Conservation (phyloP, 192 early-diverging fungal genomes). For the Linderina pennispora region DNA sequence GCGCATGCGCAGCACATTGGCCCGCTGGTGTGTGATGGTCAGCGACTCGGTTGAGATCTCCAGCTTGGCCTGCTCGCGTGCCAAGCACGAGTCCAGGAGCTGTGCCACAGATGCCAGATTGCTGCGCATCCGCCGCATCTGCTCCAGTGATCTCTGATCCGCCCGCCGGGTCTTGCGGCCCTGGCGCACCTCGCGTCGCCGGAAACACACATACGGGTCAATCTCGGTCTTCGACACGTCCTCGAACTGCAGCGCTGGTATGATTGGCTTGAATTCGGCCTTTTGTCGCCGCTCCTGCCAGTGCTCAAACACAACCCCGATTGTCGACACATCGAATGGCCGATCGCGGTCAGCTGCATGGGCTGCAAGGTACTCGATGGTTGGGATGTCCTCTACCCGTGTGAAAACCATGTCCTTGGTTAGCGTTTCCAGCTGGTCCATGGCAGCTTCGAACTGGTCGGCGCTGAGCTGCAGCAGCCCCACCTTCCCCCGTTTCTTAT, state of each 20-base stretch:
- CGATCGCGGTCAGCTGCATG: constrained; percentile 35
- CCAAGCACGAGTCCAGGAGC: constrained; percentile 72
- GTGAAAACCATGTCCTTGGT: constrained; percentile 59
- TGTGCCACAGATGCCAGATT: constrained; percentile 73
- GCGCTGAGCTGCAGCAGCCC: constrained; percentile 43
- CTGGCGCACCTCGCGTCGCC: constrained; percentile 85
- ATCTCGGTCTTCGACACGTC: constrained; percentile 63
- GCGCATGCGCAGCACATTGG: constrained; percentile 31
- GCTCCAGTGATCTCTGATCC: constrained; percentile 81
- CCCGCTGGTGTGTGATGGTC: constrained; percentile 13
- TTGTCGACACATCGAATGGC: constrained; percentile 5
- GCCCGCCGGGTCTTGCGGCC: constrained; percentile 81
- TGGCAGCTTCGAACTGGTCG: constrained; percentile 71
- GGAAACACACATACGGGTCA: constrained; percentile 96
- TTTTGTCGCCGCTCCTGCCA: constrained; percentile 26
- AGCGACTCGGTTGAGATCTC: constrained; percentile 73
- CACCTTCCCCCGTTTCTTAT: constrained; percentile 8
- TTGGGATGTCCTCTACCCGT: constrained; percentile 27
- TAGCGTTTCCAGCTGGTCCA: constrained; percentile 69
- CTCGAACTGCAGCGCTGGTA: constrained; percentile 49
- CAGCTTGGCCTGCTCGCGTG: constrained; percentile 70
- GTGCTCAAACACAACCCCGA: constrained; percentile 23
- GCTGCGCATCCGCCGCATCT: constrained; percentile 70
- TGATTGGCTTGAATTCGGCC: constrained; percentile 20
- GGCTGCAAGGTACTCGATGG: constrained; percentile 22